Conservation (phyloP, 2,329 filamentous ascomycete genomes). For the Aspergillus carbonarius region DNA sequence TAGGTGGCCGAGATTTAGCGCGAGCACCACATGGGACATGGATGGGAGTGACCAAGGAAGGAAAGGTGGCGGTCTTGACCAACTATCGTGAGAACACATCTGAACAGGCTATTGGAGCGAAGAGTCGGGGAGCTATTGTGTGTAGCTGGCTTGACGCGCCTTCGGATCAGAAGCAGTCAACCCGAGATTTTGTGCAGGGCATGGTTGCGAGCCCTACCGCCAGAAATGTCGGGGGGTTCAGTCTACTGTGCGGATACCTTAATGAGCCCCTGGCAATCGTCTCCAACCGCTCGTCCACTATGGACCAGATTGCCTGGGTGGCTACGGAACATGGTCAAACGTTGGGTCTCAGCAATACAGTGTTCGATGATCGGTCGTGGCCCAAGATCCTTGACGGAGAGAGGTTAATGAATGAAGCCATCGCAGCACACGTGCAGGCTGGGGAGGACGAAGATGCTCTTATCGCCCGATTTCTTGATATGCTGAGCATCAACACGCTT, state of each 20-base stretch:
- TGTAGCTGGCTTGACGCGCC: constrained; percentile 57
- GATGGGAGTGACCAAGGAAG: constrained; percentile 62
- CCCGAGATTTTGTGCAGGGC: constrained; percentile 53
- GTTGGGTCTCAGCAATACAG: constrained; percentile 61
- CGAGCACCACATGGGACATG: constrained; percentile 62
- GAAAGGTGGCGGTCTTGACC: constrained; percentile 62
- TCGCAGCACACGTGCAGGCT: constrained; percentile 45
- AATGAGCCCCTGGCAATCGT: constrained; percentile 57
- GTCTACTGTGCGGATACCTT: constrained; percentile 58
- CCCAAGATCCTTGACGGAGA: constrained; percentile 62
- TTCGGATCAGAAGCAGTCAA: constrained; percentile 39
- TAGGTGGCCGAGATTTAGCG: constrained; percentile 63
- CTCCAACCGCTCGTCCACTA: constrained; percentile 60
- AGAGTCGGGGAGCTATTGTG: constrained; percentile 59
- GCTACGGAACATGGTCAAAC: constrained; percentile 51
- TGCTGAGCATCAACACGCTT: constrained; percentile 57
- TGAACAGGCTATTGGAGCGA: constrained; percentile 46
- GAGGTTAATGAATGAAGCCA: constrained; percentile 50
- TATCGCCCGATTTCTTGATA: constrained; percentile 51
- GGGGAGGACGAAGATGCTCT: constrained; percentile 50
- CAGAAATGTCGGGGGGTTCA: constrained; percentile 62
- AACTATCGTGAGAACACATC: constrained; percentile 61
- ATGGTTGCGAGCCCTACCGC: constrained; percentile 57
- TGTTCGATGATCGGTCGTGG: constrained; percentile 60
- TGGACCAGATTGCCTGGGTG: constrained; percentile 54